These are phyloP conservation scores for Colletotrichum chrysophilum DNA, from an alignment of 2,329 filamentous ascomycete genomes.

Conservation along the genomic window DNA sequence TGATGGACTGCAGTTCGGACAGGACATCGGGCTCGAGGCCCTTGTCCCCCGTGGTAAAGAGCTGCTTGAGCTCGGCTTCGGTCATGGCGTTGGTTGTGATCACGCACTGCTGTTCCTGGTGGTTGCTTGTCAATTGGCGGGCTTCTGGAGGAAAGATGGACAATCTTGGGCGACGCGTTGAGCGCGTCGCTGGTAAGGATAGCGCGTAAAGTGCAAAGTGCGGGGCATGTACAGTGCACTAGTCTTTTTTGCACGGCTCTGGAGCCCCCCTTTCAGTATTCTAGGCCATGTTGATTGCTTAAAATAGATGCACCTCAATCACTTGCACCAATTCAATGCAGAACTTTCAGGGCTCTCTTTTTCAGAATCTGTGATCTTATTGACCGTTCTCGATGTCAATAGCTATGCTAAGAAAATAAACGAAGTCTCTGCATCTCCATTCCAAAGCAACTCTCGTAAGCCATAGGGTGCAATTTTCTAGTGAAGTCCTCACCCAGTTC, in stretches of 20 bases:
- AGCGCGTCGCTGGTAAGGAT: background rate
- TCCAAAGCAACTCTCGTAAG: background rate
- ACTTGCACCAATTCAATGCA: background rate
- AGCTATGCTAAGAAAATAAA: background rate
- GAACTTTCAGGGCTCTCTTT: background rate
- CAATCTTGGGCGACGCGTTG: background rate
- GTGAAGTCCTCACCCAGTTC: background rate
- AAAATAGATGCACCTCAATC: background rate
- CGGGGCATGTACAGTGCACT: background rate
- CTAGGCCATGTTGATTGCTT: background rate
- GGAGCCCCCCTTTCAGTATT: background rate
- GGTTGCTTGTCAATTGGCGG: background rate
- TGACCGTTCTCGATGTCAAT: background rate
- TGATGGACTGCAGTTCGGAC: slow-evolving; percentile 82
- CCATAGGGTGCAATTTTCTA: background rate
- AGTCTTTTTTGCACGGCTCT: background rate
- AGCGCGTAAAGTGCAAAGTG: slow-evolving; percentile 14
- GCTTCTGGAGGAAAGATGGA: background rate
- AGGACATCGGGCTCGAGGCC: slow-evolving; percentile 79
- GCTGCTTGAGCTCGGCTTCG: slow-evolving; percentile 46
- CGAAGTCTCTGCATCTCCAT: background rate
- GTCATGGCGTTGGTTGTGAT: slow-evolving; percentile 14
- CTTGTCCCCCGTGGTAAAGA: slow-evolving; percentile 61
- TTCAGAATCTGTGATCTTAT: background rate
- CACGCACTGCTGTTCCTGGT: background rate